Evolutionary conservation across 768 basidiomycete genomes (phyloP).

Genomic region (Mycena indigotica): DNA sequence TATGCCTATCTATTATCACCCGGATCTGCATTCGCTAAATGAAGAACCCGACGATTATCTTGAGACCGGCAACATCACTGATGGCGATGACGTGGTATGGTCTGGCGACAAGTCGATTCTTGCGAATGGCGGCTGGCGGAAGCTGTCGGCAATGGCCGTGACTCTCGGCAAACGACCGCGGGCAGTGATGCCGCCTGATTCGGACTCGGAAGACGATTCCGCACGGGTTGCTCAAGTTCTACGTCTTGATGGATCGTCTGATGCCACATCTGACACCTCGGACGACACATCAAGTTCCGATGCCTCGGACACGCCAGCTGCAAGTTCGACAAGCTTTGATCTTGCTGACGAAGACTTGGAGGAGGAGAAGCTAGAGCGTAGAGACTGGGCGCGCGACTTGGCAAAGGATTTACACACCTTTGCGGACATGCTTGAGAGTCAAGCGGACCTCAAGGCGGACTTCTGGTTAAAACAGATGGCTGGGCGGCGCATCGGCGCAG

Average conservation of each 20-base stretch:
- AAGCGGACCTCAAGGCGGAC: not conserved
- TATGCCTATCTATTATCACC: slow-evolving; percentile 21
- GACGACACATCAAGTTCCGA: too few relatives aligned
- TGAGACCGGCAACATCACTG: slow-evolving; percentile 13
- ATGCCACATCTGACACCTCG: not conserved
- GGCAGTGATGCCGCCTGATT: not conserved
- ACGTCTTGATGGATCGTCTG: not conserved
- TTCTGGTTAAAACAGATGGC: not conserved
- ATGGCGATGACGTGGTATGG: slow-evolving; percentile 15
- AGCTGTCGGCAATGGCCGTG: not conserved
- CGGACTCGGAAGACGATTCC: not conserved
- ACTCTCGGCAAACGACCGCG: not conserved
- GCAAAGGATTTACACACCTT: not conserved
- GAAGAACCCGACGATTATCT: not conserved
- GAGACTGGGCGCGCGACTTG: not conserved
- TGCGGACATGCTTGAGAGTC: not conserved
- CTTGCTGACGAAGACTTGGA: not conserved
- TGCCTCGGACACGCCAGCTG: too few relatives aligned
- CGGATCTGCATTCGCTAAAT: not conserved
- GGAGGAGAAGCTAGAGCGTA: not conserved
- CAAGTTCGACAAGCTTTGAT: not conserved
- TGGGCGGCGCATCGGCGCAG: not conserved
- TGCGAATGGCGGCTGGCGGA: not conserved
- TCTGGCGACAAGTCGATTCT: not conserved
- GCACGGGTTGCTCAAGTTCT: not conserved